Percentiles rank a stretch among this genome's conserved stretches.
These are phyloP conservation scores for Corrigiola litoralis DNA, from an alignment of 179 eudicot genomes.

Conservation along the genomic window DNA sequence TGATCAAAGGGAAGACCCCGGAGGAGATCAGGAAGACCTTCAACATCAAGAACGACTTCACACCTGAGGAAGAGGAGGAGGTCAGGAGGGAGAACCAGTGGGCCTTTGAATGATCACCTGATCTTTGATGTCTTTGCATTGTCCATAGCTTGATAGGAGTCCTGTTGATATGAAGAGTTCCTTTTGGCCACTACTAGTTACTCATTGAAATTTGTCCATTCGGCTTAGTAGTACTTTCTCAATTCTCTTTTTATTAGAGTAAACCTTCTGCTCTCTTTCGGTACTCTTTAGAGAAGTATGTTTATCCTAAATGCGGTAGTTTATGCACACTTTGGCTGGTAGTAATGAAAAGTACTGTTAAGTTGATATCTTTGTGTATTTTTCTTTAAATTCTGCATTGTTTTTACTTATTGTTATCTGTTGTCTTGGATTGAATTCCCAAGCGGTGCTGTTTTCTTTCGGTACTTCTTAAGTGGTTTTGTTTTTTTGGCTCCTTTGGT, in stretches of 20 bases:
- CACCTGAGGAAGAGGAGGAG: slow-evolving; percentile 47
- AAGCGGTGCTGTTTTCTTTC: too few species aligned
- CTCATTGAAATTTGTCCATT: not conserved
- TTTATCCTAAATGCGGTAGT: not conserved
- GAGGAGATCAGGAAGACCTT: slow-evolving; percentile 46
- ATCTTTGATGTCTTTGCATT: not conserved
- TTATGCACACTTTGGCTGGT: not conserved
- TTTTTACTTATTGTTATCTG: too few species aligned
- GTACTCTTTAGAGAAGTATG: not conserved
- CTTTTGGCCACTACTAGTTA: not conserved
- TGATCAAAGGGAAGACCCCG: slow-evolving; percentile 53
- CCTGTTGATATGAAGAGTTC: slow-evolving; percentile 15
- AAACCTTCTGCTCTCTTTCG: not conserved
- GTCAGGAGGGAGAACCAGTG: slow-evolving; percentile 37
- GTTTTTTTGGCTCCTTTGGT: too few species aligned
- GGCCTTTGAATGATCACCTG: slow-evolving; percentile 22
- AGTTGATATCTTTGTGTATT: too few species aligned
- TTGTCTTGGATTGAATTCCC: too few species aligned
- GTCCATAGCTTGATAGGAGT: slow-evolving; percentile 15
- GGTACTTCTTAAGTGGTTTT: too few species aligned
- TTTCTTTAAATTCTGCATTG: too few species aligned
- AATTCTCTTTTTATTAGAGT: not conserved
- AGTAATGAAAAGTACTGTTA: too few species aligned
- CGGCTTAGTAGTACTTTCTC: not conserved
- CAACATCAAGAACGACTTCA: slow-evolving; percentile 45